Base-by-base conservation (phyloP, 495 filamentous ascomycete species). In the Venustampulla echinocandica region DNA sequence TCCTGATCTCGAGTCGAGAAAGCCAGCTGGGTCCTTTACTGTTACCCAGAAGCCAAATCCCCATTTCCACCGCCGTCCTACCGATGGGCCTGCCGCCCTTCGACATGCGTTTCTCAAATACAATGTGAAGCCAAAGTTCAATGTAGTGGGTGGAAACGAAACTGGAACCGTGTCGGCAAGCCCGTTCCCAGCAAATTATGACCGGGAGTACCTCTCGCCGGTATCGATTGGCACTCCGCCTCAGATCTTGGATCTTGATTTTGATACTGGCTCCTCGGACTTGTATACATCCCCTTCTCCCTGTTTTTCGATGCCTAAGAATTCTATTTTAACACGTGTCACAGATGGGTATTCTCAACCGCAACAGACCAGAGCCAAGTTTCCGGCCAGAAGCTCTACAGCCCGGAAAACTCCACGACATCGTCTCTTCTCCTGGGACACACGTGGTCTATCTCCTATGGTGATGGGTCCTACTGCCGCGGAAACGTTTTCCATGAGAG, bases 401-500 rank as follows among this genome's bases (percentile, higher is more conserved):
- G 70, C 47, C 74, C 78, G 0, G 45, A 47, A 24, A 59, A 56
- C 17, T 70, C 67, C 52, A 54, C 49, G 33, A 76, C 70, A 22
- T 61, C 71, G 10, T 68, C 67, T 46, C 62, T 71, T 57, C 44
- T 82, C 17, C n/a, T 48, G 1, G 79, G 77, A 20, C 63, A 72
- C 20, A 69, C 63, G 17, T 90, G 84, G 84, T 50, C 61, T 7
- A 87, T 89, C 58, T 58, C 61, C 2, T 90, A 90, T 61, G 84
- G 84, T 43, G 86, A 92, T 55, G 71, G 76, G 36, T 84, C 77
- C 56, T 69, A 64, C 38, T 81, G 81, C 19, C 67, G 64, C 54
- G 83, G 84, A 34, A 68, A 69, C 32, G 84, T 90, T 50, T 87
- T 82, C 67, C 66, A 67, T 27, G 85, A 89, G 58, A 76, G 63